Evolutionary conservation across 73 alveolate species (phyloP).

Genomic region (Paramecium tetraurelia): DNA sequence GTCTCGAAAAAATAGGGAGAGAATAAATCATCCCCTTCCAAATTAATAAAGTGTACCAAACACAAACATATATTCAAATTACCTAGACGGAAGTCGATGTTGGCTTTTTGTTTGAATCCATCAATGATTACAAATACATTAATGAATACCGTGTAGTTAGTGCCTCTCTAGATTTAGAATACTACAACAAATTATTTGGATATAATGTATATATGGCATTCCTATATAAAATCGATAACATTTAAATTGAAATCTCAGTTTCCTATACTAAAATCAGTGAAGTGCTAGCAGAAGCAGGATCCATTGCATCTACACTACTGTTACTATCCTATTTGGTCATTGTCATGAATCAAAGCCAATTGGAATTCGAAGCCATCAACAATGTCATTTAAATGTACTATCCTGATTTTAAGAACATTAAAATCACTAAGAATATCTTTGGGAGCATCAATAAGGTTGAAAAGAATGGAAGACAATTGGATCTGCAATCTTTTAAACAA

Average conservation of each 20-base stretch:
- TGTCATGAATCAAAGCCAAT: neutral
- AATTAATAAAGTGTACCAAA: neutral
- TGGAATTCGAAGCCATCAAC: neutral
- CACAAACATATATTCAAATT: neutral
- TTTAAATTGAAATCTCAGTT: neutral
- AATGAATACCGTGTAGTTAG: neutral
- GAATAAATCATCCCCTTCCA: neutral
- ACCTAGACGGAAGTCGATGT: neutral
- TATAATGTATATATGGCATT: neutral
- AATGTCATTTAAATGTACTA: neutral
- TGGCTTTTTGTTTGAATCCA: neutral
- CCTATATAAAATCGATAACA: neutral
- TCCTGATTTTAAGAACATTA: neutral
- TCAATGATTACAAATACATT: neutral
- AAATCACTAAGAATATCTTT: neutral
- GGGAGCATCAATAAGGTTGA: neutral
- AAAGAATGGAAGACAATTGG: neutral
- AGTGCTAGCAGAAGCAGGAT: constrained; percentile 24
- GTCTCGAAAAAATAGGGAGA: neutral
- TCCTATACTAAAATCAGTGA: constrained; percentile 4
- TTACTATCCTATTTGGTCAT: neutral
- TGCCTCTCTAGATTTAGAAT: neutral
- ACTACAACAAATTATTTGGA: neutral
- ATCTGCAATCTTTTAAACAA: neutral
- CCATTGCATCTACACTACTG: neutral